Base-by-base conservation (phyloP, 331 rosid genomes). In the Erythrophleum ivorense region DNA sequence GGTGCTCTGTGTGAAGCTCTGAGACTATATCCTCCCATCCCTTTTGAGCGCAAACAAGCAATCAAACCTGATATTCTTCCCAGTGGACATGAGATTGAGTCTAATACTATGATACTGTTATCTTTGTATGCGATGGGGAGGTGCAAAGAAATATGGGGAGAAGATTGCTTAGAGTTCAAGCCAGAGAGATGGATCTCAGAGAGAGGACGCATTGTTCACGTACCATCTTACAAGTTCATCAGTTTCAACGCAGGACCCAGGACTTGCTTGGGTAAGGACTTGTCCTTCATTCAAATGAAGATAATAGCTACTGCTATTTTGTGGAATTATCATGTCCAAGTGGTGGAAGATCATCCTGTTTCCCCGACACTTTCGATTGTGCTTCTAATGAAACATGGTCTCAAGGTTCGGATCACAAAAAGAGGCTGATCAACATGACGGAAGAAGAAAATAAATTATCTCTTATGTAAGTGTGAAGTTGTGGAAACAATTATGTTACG, bases 151-250 rank as follows among this genome's bases (percentile, higher is more conserved):
- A 3, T 41, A 40, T 67, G 73, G 73, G 73, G 73, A 40, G n/a
- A 67, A 41, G 73, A 67, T 19, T 67, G 73, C 8, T 7, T 67
- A 34, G 73, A 38, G 46, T 67, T 67, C 33, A 67, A n/a, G 34
- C 73, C 73, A 8, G 34, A 67, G 34, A 67, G 73, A 10, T 67
- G 73, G 53, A 67, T 67, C 13, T 67, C 73, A 3, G 52, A n/a
- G 34, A 40, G 18, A 9, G 73, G 73, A 67, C 8, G 2, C 0
- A 40, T 67, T 4, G 5, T 67, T 3, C 73, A 67, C 3, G 13
- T 67, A 2, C 73, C 53, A 40, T 67, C 73, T 5, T 67, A 67
- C 53, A 41, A 41, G 34, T 67, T 67, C 9, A 40, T 67, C 18
- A 40, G 52, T 40, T 67, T n/a, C 52, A 67, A 8, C 4, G 73